Percentiles rank a stretch among this genome's conserved stretches.
phyloP scores from a whole-genome alignment of 495 filamentous ascomycete genomes.

The Thozetella sp. region DNA sequence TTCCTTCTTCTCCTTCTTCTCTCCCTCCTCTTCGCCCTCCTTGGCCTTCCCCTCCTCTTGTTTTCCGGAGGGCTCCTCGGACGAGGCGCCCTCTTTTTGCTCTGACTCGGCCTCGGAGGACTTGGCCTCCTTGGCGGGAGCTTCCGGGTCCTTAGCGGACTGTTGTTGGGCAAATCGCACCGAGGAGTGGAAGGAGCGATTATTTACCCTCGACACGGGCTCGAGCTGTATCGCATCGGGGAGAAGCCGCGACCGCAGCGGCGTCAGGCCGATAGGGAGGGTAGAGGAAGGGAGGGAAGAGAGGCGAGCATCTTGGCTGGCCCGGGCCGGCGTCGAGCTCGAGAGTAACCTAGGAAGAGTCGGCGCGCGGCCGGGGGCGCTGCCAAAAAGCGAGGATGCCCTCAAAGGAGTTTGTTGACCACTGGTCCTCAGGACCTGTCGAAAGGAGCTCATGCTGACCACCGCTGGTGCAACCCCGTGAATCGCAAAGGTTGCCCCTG shows the following conservation, averaged over 20 bases:
- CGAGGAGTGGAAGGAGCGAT: slow-evolving; percentile 44
- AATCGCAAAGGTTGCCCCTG: slow-evolving; percentile 10
- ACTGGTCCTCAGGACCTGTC: slow-evolving; percentile 40
- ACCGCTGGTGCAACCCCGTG: slow-evolving; percentile 11
- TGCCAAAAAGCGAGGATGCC: slow-evolving; percentile 34
- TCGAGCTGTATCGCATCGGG: slow-evolving; percentile 31
- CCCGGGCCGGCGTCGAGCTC: slow-evolving; percentile 22
- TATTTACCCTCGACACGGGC: slow-evolving; percentile 26
- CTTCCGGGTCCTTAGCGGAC: slow-evolving; percentile 34
- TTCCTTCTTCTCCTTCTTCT: slow-evolving; percentile 65
- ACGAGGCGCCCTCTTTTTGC: slow-evolving; percentile 17
- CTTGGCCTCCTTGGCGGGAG: slow-evolving; percentile 22
- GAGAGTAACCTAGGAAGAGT: slow-evolving; percentile 62
- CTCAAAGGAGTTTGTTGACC: slow-evolving; percentile 34
- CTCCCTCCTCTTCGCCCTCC: slow-evolving; percentile 44
- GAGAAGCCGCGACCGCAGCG: slow-evolving; percentile 44
- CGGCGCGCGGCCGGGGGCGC: slow-evolving; percentile 51
- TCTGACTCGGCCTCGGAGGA: slow-evolving; percentile 16
- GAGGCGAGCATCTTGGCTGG: slow-evolving; percentile 21
- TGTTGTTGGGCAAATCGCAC: slow-evolving; percentile 33
- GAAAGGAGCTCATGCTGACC: slow-evolving; percentile 46
- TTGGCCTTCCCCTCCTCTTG: slow-evolving; percentile 51
- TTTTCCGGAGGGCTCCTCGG: slow-evolving; percentile 45
- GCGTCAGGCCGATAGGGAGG: slow-evolving; percentile 18
- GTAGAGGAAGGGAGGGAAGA: slow-evolving; percentile 18